Base-by-base conservation (phyloP, 768 basidiomycete genomes). In the Phaeotremella fagi region DNA sequence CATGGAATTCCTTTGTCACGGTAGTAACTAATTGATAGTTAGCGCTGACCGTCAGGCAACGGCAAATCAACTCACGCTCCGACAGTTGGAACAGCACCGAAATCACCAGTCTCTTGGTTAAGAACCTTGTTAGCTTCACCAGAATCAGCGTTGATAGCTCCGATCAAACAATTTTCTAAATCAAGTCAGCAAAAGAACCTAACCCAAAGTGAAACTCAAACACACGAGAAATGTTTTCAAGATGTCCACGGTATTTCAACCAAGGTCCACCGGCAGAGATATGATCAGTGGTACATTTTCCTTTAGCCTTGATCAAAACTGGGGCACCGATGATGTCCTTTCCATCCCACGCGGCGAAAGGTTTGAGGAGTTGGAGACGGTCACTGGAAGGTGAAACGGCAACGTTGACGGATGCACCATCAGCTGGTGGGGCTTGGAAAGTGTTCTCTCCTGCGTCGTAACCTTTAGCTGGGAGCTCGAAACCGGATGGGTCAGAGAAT, bases 241-340 rank as follows among this genome's bases (percentile, higher is more conserved):
- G 85, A 77, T 98, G 94, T 59, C 94, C 94, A 80, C 94, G 90
- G 81, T 92, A 98, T 79, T 97, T 97, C 79, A 98, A 83, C 94
- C 94, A 98, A 41, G 94, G 94, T 55, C 94, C 94, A 80, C 92
- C 94, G 72, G 92, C 92, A 56, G 86, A 88, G 76, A 94, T 91
- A 77, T 94, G 90, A 75, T 94, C 90, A 60, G 90, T 91, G 36
- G 90, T 99, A 87, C 95, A 99, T 81, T 99, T 99, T 82, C 94
- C 94, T 80, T 84, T 81, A 63, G 89, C 95, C 82, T 99, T 99
- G 82, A 99, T 99, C 72, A 99, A 80, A 58, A 99, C 80, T 9
- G 94, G 94, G 60, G 92, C 82, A 64, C 88, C 86, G 51, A 81
- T 78, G 44, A 90, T 87, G 36, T 88, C 85, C 83, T 95, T 86